Base-by-base conservation (phyloP, 345 rosid genomes). In the Brassica rapa region DNA sequence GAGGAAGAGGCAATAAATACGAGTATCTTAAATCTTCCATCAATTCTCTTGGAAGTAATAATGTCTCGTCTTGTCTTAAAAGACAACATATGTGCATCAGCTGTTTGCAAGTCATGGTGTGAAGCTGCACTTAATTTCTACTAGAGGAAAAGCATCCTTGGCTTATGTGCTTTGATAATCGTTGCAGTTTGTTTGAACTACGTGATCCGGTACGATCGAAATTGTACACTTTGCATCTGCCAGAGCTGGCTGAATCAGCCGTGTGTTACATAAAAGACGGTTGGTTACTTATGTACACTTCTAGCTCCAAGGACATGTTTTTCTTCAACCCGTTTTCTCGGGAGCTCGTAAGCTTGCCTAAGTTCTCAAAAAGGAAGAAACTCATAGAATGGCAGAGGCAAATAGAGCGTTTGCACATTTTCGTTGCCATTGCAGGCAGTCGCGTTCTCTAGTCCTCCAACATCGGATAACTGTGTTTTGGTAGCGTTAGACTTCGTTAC, bases 261-360 rank as follows among this genome's bases (percentile, higher is more conserved):
- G 39, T 29, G 39, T 8, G 41, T 30, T 62, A 30, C 66, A 6
- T 23, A 30, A 62, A 19, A 62, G 66, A 62, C 15, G 66, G 66
- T 1, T 62, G 66, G 66, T 62, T 62, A n/a, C 23, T 62, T n/a
- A 30, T 62, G 66, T 35, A 7, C 2, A 30, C 12, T 27, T 6
- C 66, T 1, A 30, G 2, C 41, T n/a, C 39, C n/a, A 15, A 30
- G 23, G 41, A 30, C 41, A 30, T 62, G 10, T 62, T 30, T 7
- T 62, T 62, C 66, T 62, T 62, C 66, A 62, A 30, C 12, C 66
- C 41, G 12, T 62, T 62, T n/a, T 12, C 66, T 62, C 41, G 66
- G 23, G 23, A 30, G 39, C 39, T 62, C 66, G 15, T 27, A 14
- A 62, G 5, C 39, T n/a, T 62, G 41, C 66, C 66, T 0, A 62